Base-by-base conservation (phyloP, 805 yeast species). In the Starmerella vaccinii region DNA sequence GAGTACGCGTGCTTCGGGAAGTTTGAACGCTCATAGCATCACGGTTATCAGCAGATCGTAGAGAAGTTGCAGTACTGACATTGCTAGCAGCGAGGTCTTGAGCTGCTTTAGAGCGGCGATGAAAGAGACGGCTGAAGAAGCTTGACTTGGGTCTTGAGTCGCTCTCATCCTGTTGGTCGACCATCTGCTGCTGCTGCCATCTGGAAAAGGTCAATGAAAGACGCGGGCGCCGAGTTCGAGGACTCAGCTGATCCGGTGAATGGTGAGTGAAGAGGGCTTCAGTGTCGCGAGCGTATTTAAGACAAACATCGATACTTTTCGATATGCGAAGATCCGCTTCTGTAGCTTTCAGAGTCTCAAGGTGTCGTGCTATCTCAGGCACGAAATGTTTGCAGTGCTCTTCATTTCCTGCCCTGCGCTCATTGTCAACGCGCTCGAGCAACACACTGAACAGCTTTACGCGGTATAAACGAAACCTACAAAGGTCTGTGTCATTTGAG, bases 401-500 rank as follows among this genome's bases (percentile, higher is more conserved):
- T 8, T n/a, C 30, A 12, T 40, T 29, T 6, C 45, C 37, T 18
- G 37, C 12, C 5, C 32, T 16, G 18, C 46, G 34, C 6, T 27
- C 33, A 2, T 30, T 13, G 24, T 49, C 49, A 19, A 55, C 43
- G n/a, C 60, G 51, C 19, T 42, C 45, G 1, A 57, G 50, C 5
- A 59, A 24, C 9, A 7, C 13, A 5, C 42, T 43, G 23, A 61
- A 10, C 35, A 61, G 47, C 32, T 43, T 44, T 13, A 51, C 47
- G 8, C 60, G 58, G 37, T 53, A 46, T 21, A 39, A 32, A 1
- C 63, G 52, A 46, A 55, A 49, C 10, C 29, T 21, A 1, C 29
- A 37, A 46, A 50, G 51, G 13, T 37, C 47, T 10, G 35, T 33
- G 15, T 37, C 42, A 6, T 47, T 53, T 16, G 41, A 49, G 45